Base-by-base conservation (phyloP, 2,329 filamentous ascomycete genomes). In the Akanthomyces muscarius region DNA sequence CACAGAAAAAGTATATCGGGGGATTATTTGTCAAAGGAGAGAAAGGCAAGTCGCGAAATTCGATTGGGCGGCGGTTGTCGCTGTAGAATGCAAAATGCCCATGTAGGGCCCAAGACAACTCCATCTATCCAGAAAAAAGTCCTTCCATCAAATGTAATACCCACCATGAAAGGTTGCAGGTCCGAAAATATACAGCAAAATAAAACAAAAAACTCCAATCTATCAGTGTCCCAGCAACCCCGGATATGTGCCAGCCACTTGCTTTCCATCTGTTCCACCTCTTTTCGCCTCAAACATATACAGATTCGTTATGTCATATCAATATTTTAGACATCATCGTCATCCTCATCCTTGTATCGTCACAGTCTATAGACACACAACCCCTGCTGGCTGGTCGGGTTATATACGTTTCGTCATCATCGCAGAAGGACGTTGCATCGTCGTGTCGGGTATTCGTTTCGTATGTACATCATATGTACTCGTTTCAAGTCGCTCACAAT, bases 401-500 rank as follows among this genome's bases (percentile, higher is more conserved):
- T 28, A 50, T 50, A n/a, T 47, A 42, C 38, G 38, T 61, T 61
- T 53, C 21, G 28, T 61, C 58, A 45, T 53, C 36, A 36, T 47
- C 33, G 38, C 33, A 16, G 41, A 25, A 45, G 23, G 23, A 16
- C 28, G 30, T 42, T 28, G 38, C 48, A n/a, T 53, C 48, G 21
- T 61, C 48, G 50, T 53, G n/a, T 13, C 18, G 28, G n/a, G 51
- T 18, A 23, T 23, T 57, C 33, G 23, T 61, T 23, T 53, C 41
- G 18, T 18, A 45, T 33, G 28, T 36, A 44, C 41, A 44, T 61
- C 8, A 25, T 53, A 8, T 45, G n/a, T 61, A 47, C 18, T 60
- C 45, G 36, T 60, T 21, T 52, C 23, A 28, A 16, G 11, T 52
- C 57, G n/a, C 30, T 44, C 38, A 4, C 23, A 42, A 47, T 28